Evolutionary conservation across 2,329 filamentous ascomycete species (phyloP), one percentile per base, ranked within the genome.

Genomic region (Hansfordia pulvinata): DNA sequence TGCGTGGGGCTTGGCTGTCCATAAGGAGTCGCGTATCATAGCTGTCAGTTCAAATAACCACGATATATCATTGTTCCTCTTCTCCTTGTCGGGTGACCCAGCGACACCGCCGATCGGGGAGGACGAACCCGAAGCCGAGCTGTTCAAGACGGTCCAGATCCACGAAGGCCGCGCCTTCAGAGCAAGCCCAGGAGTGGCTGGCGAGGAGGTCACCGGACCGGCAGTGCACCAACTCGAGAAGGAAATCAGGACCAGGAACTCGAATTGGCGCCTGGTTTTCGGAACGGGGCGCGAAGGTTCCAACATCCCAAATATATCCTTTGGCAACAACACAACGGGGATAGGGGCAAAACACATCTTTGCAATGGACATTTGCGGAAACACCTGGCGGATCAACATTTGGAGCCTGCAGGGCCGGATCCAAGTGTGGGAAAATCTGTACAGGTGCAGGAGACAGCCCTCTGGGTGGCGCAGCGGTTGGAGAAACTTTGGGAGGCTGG

Each of bases 1-100:
- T 32, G 88, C 86, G 3, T 98, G 90, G 90, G 90, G 88, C 0
- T 53, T 93, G 25, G 78, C 84, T 6, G 65, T 93, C 8, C 88
- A 96, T 47, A 65, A 71, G 34, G 58, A 75, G 35, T 83, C 82
- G n/a, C 73, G 86, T 0, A 58, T 94, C 34, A 78, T 98, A 35
- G 90, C 88, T 1, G 76, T 92, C 20, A 82, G 80, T 39, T 75
- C 81, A 1, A 98, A 98, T 46, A 68, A 64, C 2, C 46, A 46
- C 10, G 34, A 42, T 11, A 41, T 48, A 12, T 42, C 40, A 25
- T 40, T 48, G n/a, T 45, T 50, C 33, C 34, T 52, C 9, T 48
- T 49, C n/a, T 48, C 48, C 25, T 27, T 53, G 7, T 38, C 35
- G 7, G 39, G 41, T 11, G 11, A 32, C 6, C 11, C 12, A 6